Conservation (phyloP, 2,329 filamentous ascomycete species). For the Biscogniauxia marginata region DNA sequence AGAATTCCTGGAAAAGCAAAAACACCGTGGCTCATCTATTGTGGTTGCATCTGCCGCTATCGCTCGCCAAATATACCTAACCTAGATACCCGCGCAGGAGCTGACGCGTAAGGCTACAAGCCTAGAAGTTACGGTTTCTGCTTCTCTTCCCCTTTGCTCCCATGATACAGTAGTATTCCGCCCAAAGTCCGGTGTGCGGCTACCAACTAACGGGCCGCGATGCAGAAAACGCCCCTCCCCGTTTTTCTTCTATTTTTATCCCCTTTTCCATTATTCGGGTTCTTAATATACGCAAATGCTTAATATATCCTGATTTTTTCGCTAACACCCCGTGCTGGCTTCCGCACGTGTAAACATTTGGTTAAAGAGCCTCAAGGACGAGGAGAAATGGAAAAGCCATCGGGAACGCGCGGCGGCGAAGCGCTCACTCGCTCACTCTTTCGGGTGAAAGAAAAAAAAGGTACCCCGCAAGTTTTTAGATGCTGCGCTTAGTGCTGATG, state of each 20-base stretch:
- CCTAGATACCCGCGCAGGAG: background rate
- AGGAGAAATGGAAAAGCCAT: background rate
- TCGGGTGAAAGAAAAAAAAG: background rate
- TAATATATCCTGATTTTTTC: background rate
- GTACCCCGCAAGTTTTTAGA: background rate
- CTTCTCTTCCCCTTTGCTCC: background rate
- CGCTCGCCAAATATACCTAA: background rate
- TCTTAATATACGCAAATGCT: background rate
- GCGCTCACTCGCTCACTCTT: background rate
- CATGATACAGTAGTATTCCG: background rate
- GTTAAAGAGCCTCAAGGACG: no score
- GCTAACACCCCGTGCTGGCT: background rate
- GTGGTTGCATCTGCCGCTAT: background rate
- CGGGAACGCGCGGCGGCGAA: background rate
- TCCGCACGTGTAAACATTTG: background rate
- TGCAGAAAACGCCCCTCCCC: background rate
- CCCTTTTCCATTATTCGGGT: background rate
- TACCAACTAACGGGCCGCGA: no score
- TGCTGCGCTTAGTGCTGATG: background rate
- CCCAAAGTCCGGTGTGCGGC: no score
- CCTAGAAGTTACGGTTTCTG: background rate
- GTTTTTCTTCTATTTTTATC: background rate
- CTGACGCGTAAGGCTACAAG: background rate
- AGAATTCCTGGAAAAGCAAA: background rate
- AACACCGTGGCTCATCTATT: background rate